Percentiles rank a stretch among this genome's conserved stretches.
Evolutionary conservation across 495 filamentous ascomycete genomes (phyloP).

Genomic region (Podospora didyma): DNA sequence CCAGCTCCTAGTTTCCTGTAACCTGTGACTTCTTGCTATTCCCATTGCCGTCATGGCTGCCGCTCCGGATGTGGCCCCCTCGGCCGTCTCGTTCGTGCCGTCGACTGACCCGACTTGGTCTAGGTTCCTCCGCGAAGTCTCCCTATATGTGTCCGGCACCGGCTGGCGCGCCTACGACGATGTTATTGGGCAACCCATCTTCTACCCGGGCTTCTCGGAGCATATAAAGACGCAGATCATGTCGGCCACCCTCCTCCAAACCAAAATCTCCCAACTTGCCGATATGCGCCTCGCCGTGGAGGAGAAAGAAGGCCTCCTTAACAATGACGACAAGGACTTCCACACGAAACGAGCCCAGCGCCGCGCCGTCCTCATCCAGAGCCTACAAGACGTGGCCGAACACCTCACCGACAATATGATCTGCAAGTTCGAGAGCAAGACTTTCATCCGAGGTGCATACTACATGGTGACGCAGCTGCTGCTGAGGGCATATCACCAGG

Average conservation of each 20-base stretch:
- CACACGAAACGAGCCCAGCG: conserved; percentile 58
- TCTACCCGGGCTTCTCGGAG: conserved; percentile 88
- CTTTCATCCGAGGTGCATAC: conserved; percentile 87
- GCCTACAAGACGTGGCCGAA: conserved; percentile 69
- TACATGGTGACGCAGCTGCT: conserved; percentile 84
- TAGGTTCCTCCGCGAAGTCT: conserved; percentile 89
- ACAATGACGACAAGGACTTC: conserved; percentile 48
- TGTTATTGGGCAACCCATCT: conserved; percentile 85
- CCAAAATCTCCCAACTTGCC: conserved; percentile 72
- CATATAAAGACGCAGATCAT: conserved; percentile 77
- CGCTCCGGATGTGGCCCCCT: conserved; percentile 6
- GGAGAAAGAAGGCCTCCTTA: conserved; percentile 66
- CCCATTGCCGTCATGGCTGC: conserved; percentile 1
- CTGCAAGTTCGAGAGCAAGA: conserved; percentile 96
- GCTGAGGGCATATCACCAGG: conserved; percentile 91
- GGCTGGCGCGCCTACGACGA: conserved; percentile 94
- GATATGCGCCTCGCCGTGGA: conserved; percentile 68
- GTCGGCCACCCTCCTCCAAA: conserved; percentile 67
- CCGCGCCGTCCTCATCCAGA: conserved; percentile 50
- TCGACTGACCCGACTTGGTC: conserved; percentile 28
- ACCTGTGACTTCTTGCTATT: too few relatives aligned
- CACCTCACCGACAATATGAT: conserved; percentile 91
- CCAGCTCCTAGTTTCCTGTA: background rate
- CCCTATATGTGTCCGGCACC: conserved; percentile 80
- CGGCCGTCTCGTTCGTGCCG: conserved; percentile 14